Conservation (phyloP, 1,284 basidiomycete genomes). For the Schizophyllum amplum region DNA sequence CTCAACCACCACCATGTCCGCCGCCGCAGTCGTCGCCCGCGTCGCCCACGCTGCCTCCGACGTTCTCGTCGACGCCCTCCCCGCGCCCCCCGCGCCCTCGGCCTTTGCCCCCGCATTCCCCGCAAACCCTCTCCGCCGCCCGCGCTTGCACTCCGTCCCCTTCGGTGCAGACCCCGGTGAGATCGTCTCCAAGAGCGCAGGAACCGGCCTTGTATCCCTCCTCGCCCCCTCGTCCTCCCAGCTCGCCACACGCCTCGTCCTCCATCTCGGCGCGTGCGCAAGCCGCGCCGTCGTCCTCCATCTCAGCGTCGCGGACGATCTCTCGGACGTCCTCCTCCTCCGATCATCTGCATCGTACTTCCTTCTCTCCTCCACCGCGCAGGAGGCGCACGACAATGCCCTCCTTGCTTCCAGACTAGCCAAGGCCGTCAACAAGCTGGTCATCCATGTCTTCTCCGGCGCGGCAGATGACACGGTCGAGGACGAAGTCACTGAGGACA, state of each 20-base stretch:
- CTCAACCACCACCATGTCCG: conserved; percentile 20
- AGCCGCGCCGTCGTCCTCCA: conserved; percentile 49
- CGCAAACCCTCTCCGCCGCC: not conserved
- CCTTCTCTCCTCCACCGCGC: conserved; percentile 51
- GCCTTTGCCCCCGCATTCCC: conserved; percentile 20
- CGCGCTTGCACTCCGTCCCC: conserved; percentile 25
- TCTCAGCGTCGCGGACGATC: conserved; percentile 42
- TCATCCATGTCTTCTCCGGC: conserved; percentile 75
- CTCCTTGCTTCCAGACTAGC: conserved; percentile 49
- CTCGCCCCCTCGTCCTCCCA: conserved; percentile 37
- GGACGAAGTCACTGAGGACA: conserved; percentile 49
- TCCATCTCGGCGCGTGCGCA: conserved; percentile 46
- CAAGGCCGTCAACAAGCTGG: conserved; percentile 33
- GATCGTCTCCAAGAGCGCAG: conserved; percentile 35
- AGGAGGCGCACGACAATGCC: conserved; percentile 68
- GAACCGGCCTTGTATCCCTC: conserved; percentile 41
- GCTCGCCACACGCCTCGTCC: conserved; percentile 43
- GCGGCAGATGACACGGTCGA: conserved; percentile 27
- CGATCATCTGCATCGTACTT: conserved; percentile 54
- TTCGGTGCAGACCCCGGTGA: conserved; percentile 52
- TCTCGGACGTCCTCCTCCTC: conserved; percentile 50
- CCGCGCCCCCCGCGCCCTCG: conserved; percentile 27
- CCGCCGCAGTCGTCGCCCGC: conserved; percentile 43
- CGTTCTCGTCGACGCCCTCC: conserved; percentile 49
- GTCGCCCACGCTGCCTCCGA: conserved; percentile 66